Conservation (phyloP, 177 flowering plant species). For the Vitis hybrid region DNA sequence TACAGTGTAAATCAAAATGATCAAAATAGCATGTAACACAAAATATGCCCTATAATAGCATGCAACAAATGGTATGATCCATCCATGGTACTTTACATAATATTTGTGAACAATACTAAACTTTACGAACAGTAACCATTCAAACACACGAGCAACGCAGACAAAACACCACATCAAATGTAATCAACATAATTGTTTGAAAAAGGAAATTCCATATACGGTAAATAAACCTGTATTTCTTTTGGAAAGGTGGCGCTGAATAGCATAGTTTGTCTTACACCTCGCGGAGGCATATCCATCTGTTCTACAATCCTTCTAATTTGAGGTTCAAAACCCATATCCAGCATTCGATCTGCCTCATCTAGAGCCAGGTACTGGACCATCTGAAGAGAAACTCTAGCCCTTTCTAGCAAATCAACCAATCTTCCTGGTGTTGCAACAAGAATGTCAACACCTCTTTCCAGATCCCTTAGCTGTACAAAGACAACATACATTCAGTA, state of each 20-base stretch:
- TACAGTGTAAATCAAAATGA: too few species aligned
- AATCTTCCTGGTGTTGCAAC: slow-evolving; percentile 67
- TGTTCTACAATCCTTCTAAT: slow-evolving; percentile 51
- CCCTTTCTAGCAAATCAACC: slow-evolving; percentile 51
- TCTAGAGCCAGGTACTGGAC: slow-evolving; percentile 48
- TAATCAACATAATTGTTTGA: not conserved
- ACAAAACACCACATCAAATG: too few species aligned
- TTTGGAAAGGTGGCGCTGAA: slow-evolving; percentile 67
- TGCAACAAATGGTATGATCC: too few species aligned
- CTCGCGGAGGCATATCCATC: slow-evolving; percentile 53
- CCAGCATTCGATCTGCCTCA: slow-evolving; percentile 60
- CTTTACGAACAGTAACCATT: too few species aligned
- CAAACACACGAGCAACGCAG: not conserved
- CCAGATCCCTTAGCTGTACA: slow-evolving; percentile 40
- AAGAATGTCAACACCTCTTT: slow-evolving; percentile 54
- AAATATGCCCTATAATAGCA: too few species aligned
- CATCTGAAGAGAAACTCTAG: slow-evolving; percentile 39
- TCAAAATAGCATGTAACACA: too few species aligned
- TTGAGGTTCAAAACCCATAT: slow-evolving; percentile 61
- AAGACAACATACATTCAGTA: not conserved
- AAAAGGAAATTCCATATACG: not conserved
- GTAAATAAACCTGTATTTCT: slow-evolving; percentile 45
- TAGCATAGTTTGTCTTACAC: slow-evolving; percentile 52
- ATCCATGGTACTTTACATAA: too few species aligned
- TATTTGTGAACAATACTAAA: too few species aligned